phyloP scores from a whole-genome alignment of 169 alveolate species.

The Plasmodium coatneyi region DNA sequence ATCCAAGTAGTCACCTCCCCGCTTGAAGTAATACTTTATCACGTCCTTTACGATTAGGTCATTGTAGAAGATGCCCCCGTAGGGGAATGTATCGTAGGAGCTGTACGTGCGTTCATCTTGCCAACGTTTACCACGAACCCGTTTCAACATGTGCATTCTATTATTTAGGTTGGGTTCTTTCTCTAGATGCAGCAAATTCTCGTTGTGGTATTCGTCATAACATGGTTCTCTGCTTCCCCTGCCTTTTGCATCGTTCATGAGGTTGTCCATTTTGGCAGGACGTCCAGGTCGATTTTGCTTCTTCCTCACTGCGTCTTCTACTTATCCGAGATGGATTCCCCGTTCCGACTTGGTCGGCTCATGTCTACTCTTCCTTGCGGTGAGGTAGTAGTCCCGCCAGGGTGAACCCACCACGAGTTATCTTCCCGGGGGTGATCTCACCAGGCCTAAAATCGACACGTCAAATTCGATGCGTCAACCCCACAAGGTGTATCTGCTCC shows the following conservation, averaged over 20 bases:
- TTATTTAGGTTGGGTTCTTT: constrained; percentile 27
- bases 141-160: constrained; percentile 27
- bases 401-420: not conserved
- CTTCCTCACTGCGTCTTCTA: not conserved
- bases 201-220: constrained; percentile 40
- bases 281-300: not conserved
- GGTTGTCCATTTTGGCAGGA: not conserved
- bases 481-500: not conserved
- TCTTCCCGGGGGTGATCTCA: not conserved
- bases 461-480: not conserved
- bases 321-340: not conserved
- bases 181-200: constrained; percentile 19
- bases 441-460: not conserved
- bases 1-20: not conserved
- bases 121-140: not conserved
- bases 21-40: constrained; percentile 14
- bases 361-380: not conserved
- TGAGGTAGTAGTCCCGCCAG: not conserved
- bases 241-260: not conserved
- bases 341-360: not conserved
- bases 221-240: not conserved
- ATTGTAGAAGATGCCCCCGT: constrained; percentile 59
- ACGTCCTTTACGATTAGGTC: constrained; percentile 63
- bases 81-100: constrained; percentile 53
- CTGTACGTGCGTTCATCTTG: constrained; percentile 7